Evolutionary conservation across 139 green algal species (phyloP).

Genomic region (Penium margaritaceum): DNA sequence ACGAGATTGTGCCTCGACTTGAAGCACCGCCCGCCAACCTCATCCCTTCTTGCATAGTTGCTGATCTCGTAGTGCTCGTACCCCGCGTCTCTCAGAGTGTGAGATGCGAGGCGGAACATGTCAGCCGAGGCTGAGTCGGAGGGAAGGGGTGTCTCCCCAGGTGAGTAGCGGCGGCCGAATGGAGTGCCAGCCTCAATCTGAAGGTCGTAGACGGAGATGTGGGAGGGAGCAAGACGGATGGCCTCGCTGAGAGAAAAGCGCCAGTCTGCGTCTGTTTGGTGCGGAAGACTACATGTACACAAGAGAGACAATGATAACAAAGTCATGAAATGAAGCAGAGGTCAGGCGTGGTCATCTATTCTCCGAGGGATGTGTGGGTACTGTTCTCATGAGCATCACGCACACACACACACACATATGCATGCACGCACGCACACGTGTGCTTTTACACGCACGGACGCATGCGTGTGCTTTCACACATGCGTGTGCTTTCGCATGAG

Average conservation of each 20-base stretch:
- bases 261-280: conserved; percentile 62
- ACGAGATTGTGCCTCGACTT: conserved; percentile 77
- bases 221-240: conserved; percentile 52
- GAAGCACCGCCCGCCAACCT: conserved; percentile 43
- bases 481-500: too few relatives aligned
- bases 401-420: not conserved
- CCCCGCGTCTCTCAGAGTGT: conserved; percentile 57
- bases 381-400: not conserved
- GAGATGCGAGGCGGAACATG: conserved; percentile 70
- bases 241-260: conserved; percentile 54
- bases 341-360: not conserved
- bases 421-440: not conserved
- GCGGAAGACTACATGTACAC: conserved; percentile 60
- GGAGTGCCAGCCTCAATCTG: conserved; percentile 87
- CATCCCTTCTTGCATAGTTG: conserved; percentile 88
- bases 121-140: conserved; percentile 33
- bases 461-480: too few relatives aligned
- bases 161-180: conserved; percentile 72
- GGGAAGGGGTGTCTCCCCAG: conserved; percentile 47
- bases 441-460: too few relatives aligned
- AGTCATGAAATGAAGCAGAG: not conserved
- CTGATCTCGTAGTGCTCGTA: conserved; percentile 92
- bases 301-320: not conserved
- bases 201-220: conserved; percentile 92
- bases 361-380: not conserved